phyloP scores from a whole-genome alignment of 2,329 filamentous ascomycete genomes.

The Akanthomyces lecanii region DNA sequence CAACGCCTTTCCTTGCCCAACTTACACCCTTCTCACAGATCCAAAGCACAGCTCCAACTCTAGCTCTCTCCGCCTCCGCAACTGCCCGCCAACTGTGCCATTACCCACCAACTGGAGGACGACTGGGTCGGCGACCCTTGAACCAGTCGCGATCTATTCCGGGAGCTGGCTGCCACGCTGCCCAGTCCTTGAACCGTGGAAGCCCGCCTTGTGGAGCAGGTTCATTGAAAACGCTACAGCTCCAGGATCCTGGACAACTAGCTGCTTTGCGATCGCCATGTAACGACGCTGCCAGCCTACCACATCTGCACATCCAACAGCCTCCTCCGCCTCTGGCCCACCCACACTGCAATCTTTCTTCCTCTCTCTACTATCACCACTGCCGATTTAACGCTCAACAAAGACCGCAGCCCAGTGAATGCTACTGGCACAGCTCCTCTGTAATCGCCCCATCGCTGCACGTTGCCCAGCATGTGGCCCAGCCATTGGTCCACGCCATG shows the following conservation, averaged over 20 bases:
- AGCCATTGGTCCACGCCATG: slow-evolving; percentile 37
- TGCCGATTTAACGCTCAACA: slow-evolving; percentile 8
- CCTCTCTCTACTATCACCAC: neutral
- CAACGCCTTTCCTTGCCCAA: neutral
- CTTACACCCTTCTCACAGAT: neutral
- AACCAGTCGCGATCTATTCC: slow-evolving; percentile 14
- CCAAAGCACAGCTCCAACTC: neutral
- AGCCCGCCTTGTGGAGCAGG: slow-evolving; percentile 12
- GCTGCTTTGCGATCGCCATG: slow-evolving; percentile 7
- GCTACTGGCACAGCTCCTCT: neutral
- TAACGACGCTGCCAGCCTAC: slow-evolving; percentile 5
- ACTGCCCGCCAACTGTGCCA: neutral
- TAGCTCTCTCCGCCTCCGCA: slow-evolving; percentile 13
- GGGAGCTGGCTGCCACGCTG: neutral
- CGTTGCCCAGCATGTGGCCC: slow-evolving; percentile 36
- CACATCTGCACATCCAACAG: slow-evolving; percentile 4
- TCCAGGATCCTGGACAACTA: neutral
- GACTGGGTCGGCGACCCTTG: neutral
- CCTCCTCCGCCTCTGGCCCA: slow-evolving; percentile 15
- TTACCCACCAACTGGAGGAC: neutral
- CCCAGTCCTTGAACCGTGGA: slow-evolving; percentile 8
- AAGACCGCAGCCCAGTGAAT: neutral
- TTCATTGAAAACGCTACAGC: neutral
- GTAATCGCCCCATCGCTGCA: slow-evolving; percentile 20
- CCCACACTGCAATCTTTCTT: slow-evolving; percentile 15